Base-by-base conservation (phyloP, 441 rosid genomes). In the Pelargonium exstipulatum region DNA sequence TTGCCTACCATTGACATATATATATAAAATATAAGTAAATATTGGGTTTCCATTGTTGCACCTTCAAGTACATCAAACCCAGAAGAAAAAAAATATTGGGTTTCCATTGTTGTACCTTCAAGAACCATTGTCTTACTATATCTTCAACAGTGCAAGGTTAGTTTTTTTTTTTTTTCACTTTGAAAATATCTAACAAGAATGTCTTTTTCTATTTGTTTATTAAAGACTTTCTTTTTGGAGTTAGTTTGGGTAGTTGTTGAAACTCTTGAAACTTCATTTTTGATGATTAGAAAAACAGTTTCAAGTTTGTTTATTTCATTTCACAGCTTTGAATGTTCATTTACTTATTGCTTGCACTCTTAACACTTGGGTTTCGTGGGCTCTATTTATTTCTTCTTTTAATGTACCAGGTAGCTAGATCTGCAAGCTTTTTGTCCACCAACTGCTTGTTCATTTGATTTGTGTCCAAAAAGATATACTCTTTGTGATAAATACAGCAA, bases 161-260 rank as follows among this genome's bases (percentile, higher is more conserved):
- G 40, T 18, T 43, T 24, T n/a, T 3, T 5, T n/a, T 12, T 45
- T 10, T 42, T 3, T 48, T 16, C 8, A 10, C 72, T 29, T 10
- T 76, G 18, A 53, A 5, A 53, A 53, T 14, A 9, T 14, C 17
- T 53, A 20, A 16, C 60, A 53, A 16, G 60, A 53, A 53, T 53
- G 60, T 16, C 24, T 53, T 16, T 5, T 51, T 53, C 17, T 16
- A 24, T 57, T 62, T 32, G 5, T 26, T 17, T 62, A 0, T 55
- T 49, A 9, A 37, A 63, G 55, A 53, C 13, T 24, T 37, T 1
- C 0, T 14, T 58, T 70, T 62, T 48, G 71, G 67, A 69, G 82
- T 80, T 74, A 62, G 86, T 74, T 80, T 68, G 61, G 45, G 83
- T 70, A 49, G 89, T 62, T 77, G 84, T 64, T 74, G 80, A 69